Percentiles rank a stretch among this genome's conserved stretches.
Evolutionary conservation across 192 early-diverging fungal species (phyloP).

Genomic region (Thoreauomyces humboldtii): DNA sequence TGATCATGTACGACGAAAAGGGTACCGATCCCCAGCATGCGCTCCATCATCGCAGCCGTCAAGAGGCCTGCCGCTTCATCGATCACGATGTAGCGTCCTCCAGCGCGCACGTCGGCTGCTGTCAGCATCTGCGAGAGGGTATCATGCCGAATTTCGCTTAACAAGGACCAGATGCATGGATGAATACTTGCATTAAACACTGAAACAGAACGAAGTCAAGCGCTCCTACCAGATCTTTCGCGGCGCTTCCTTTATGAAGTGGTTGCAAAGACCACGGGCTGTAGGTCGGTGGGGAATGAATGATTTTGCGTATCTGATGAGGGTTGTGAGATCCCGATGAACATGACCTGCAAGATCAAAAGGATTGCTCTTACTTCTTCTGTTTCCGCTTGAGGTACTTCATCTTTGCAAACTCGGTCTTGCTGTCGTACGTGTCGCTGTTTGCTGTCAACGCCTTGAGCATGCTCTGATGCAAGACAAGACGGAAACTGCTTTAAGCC

Average conservation of each 20-base stretch:
- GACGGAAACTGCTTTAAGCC: conserved; percentile 2
- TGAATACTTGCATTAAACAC: neutral
- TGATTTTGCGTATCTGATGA: conserved; percentile 70
- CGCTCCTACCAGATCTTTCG: conserved; percentile 51
- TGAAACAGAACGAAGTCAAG: neutral
- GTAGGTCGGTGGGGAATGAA: conserved; percentile 79
- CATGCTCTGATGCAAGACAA: conserved; percentile 55
- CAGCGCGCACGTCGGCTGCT: conserved; percentile 75
- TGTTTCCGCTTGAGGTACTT: conserved; percentile 84
- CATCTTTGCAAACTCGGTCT: conserved; percentile 93
- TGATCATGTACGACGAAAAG: conserved; percentile 75
- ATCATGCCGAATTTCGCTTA: conserved; percentile 75
- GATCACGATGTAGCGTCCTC: conserved; percentile 67
- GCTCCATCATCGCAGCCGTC: conserved; percentile 74
- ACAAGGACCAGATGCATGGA: too few relatives aligned
- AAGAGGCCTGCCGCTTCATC: conserved; percentile 93
- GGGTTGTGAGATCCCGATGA: neutral
- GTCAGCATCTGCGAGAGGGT: conserved; percentile 89
- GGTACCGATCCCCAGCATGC: conserved; percentile 61
- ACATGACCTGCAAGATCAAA: neutral
- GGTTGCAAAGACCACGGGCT: conserved; percentile 71
- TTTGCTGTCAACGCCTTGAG: conserved; percentile 79
- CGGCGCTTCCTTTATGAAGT: conserved; percentile 75
- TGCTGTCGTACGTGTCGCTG: conserved; percentile 81
- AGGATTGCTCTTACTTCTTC: conserved; percentile 44